Conservation (phyloP, 2,329 filamentous ascomycete species). For the Fusarium sacchari region DNA sequence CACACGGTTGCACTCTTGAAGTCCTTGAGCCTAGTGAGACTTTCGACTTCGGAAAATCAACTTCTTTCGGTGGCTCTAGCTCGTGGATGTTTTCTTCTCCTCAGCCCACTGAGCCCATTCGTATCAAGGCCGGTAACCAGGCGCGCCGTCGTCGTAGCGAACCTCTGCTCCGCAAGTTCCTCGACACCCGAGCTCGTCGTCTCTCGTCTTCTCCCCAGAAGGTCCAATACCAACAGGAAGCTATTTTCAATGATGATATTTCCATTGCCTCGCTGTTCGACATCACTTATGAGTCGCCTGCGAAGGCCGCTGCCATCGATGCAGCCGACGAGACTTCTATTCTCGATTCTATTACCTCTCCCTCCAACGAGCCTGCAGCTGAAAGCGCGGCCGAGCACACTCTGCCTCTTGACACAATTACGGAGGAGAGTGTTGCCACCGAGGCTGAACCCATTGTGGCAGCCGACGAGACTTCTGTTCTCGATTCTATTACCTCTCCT, state of each 20-base stretch:
- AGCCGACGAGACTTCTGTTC: background rate
- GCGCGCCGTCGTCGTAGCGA: conserved; percentile 49
- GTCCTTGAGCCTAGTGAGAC: background rate
- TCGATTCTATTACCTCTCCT: background rate
- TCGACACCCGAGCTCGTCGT: conserved; percentile 40
- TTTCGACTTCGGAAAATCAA: conserved; percentile 45
- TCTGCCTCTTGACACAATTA: background rate
- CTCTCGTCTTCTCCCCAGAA: conserved; percentile 46
- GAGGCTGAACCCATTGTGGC: background rate
- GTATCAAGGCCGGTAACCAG: conserved; percentile 38
- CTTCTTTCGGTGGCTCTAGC: conserved; percentile 42
- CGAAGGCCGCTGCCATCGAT: background rate
- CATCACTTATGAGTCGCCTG: background rate
- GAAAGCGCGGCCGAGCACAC: background rate
- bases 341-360: background rate
- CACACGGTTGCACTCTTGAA: background rate
- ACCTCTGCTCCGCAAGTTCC: conserved; percentile 45
- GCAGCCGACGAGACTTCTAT: background rate
- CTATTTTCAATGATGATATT: conserved; percentile 26
- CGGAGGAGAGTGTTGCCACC: background rate
- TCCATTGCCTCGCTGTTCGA: conserved; percentile 18
- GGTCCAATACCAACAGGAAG: conserved; percentile 32
- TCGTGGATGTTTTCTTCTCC: conserved; percentile 43
- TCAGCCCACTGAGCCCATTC: conserved; percentile 32
- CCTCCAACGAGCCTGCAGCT: background rate